phyloP scores from a whole-genome alignment of 441 rosid species.

The Macaranga tanarius region DNA sequence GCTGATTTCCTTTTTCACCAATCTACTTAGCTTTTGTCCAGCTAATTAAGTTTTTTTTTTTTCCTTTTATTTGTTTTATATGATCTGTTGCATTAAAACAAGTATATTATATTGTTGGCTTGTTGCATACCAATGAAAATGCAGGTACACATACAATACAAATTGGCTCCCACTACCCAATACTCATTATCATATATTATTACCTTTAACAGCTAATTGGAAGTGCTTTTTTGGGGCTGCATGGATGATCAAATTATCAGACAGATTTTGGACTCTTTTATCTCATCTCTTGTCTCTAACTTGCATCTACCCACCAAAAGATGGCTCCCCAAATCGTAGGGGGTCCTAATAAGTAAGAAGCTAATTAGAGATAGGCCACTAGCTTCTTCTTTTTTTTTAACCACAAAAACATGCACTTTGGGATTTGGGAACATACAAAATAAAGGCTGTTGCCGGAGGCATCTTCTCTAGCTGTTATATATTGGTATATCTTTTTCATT shows the following conservation, averaged over 20 bases:
- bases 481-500: no score
- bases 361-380: slow-evolving; percentile 20
- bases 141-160: slow-evolving; percentile 34
- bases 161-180: not conserved
- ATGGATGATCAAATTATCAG: not conserved
- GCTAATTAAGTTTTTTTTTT: slow-evolving; percentile 21
- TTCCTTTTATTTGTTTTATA: slow-evolving; percentile 21
- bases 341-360: slow-evolving; percentile 15
- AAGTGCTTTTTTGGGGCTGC: slow-evolving; percentile 11
- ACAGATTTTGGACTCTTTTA: not conserved
- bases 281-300: no score
- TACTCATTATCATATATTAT: not conserved
- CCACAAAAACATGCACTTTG: slow-evolving; percentile 23
- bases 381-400: slow-evolving; percentile 22
- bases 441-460: not conserved
- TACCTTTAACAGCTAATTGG: slow-evolving; percentile 15
- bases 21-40: slow-evolving; percentile 14
- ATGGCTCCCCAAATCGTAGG: slow-evolving; percentile 20
- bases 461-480: not conserved
- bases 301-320: not conserved
- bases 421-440: slow-evolving; percentile 25
- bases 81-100: slow-evolving; percentile 32
- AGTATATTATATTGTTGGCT: no score
- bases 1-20: slow-evolving; percentile 34
- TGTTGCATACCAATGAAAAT: slow-evolving; percentile 9